phyloP scores from a whole-genome alignment of 306 rosid species.

The cucumber (Cucumis sativus) region Cucumber_9930_V3 NC_026658.2:6419501-6420000 shows the following conservation, averaged over 20 bases:
- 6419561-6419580: background rate
- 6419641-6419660: background rate
- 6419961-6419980: background rate
- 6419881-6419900: background rate
- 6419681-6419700: background rate
- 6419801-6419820: background rate
- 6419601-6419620: background rate
- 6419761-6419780: background rate
- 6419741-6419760: background rate
- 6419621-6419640: background rate
- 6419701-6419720: background rate
- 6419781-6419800: background rate
- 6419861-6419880: background rate
- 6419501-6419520: slow-evolving; percentile 46
- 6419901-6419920: background rate
- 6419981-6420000: background rate
- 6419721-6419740: background rate
- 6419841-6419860: background rate
- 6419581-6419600: background rate
- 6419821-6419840: background rate
- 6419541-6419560: background rate
- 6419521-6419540: slow-evolving; percentile 29
- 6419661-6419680: background rate
- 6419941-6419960: background rate
- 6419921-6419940: background rate